Percentiles rank a stretch among this genome's conserved stretches.
These are phyloP conservation scores for Candida palmyrensis DNA, from an alignment of 805 yeast genomes.

Conservation along the genomic window DNA sequence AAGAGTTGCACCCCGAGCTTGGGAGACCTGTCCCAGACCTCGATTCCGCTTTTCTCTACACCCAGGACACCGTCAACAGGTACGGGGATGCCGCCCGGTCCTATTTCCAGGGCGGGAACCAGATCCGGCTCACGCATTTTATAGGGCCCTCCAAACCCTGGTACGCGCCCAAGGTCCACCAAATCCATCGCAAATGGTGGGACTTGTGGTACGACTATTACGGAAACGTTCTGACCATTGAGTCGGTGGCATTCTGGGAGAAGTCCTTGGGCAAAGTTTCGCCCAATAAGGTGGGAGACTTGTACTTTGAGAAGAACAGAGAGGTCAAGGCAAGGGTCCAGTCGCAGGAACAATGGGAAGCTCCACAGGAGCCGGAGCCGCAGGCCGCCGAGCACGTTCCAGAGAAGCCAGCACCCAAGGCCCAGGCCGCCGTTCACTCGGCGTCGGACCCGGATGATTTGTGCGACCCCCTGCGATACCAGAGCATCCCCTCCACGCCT, in stretches of 20 bases:
- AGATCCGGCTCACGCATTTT: conserved; percentile 56
- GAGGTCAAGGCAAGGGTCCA: not conserved
- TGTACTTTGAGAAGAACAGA: not conserved
- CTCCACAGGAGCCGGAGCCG: not conserved
- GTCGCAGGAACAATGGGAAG: not conserved
- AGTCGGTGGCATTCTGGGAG: conserved; percentile 12
- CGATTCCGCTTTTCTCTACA: not conserved
- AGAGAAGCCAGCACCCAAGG: not conserved
- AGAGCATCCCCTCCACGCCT: conserved; percentile 8
- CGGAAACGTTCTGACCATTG: conserved; percentile 16
- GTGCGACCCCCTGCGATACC: conserved; percentile 27
- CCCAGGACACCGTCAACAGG: not conserved
- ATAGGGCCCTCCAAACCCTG: conserved; percentile 65
- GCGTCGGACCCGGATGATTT: conserved; percentile 16
- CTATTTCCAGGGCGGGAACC: conserved; percentile 11
- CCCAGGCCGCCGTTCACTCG: too few species aligned
- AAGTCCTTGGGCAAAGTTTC: not conserved
- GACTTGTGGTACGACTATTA: conserved; percentile 28
- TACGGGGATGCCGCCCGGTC: conserved; percentile 17
- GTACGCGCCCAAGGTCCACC: conserved; percentile 19
- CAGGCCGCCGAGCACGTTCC: not conserved
- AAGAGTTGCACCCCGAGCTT: too few species aligned
- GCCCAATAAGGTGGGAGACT: not conserved
- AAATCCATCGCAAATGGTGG: conserved; percentile 34
- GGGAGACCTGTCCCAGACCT: not conserved